Percentiles rank a stretch among this genome's conserved stretches.
phyloP scores from a whole-genome alignment of 2,329 filamentous ascomycete genomes.

The Davidsoniella neocaledoniae region DNA sequence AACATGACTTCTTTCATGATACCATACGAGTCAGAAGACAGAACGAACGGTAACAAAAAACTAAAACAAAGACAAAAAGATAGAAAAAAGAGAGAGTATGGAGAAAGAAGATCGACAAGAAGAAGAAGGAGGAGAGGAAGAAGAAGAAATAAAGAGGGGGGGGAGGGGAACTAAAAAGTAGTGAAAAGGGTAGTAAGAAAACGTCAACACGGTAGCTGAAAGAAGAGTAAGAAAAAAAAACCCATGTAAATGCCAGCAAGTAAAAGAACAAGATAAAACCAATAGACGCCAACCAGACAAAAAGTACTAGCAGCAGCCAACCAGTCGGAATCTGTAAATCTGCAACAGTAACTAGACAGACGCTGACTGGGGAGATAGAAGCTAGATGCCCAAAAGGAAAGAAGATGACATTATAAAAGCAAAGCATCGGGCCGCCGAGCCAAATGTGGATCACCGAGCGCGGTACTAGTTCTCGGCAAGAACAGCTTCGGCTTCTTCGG shows the following conservation, averaged over 20 bases:
- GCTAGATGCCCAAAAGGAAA: conserved; percentile 1
- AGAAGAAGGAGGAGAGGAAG: not conserved
- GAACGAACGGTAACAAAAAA: not conserved
- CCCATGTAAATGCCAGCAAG: conserved; percentile 12
- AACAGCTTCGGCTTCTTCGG: conserved; percentile 12
- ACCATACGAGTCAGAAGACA: not conserved
- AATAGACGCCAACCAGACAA: not conserved
- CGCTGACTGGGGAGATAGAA: not conserved
- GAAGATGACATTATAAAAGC: not conserved
- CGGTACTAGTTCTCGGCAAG: conserved; percentile 9
- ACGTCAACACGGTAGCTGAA: not conserved
- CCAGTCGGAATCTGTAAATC: not conserved
- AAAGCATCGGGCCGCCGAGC: not conserved
- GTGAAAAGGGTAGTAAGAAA: not conserved
- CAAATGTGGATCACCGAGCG: not conserved
- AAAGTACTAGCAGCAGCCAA: not conserved
- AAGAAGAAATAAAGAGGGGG: not conserved
- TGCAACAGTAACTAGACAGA: not conserved
- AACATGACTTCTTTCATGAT: not conserved
- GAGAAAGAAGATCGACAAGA: not conserved
- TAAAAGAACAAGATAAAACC: conserved; percentile 9
- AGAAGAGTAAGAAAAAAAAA: not conserved
- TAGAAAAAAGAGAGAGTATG: not conserved
- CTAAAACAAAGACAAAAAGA: conserved; percentile 1
- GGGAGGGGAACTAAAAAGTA: too few relatives aligned